Evolutionary conservation across 257 asterid species (phyloP).

Genomic region (Capsicum baccatum): DNA sequence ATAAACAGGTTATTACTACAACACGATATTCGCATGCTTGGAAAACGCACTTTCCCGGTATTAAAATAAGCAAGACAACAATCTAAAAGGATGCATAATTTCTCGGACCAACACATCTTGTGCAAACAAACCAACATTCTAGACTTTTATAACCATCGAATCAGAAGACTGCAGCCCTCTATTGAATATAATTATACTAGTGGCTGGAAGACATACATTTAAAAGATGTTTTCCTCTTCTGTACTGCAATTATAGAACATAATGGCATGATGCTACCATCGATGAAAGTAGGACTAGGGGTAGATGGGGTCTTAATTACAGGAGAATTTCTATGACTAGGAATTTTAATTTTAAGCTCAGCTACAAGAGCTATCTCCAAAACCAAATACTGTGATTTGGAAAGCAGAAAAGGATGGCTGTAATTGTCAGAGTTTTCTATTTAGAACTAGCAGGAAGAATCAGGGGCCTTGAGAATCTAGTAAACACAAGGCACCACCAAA

Average conservation of each 20-base stretch:
- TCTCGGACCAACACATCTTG: neutral
- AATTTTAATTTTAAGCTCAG: neutral
- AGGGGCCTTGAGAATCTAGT: neutral
- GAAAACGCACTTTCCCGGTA: neutral
- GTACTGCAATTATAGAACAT: neutral
- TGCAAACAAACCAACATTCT: neutral
- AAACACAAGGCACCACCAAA: conserved; percentile 5
- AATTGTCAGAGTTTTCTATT: neutral
- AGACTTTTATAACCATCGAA: neutral
- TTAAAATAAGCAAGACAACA: neutral
- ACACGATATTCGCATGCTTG: neutral
- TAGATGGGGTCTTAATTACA: neutral
- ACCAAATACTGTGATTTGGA: neutral
- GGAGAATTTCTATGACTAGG: neutral
- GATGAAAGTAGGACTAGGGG: neutral
- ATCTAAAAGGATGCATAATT: neutral
- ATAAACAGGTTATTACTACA: neutral
- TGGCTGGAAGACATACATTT: neutral
- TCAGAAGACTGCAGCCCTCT: neutral
- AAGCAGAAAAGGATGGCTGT: neutral
- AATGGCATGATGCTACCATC: neutral
- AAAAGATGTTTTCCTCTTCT: neutral
- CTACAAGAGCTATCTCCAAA: neutral
- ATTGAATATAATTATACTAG: neutral
- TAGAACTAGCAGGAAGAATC: conserved; percentile 1